A percentile compares a stretch with the other conserved stretches of the same genome.
phyloP scores from a whole-genome alignment of 1,284 basidiomycete genomes.

The Boletus smithii region DNA sequence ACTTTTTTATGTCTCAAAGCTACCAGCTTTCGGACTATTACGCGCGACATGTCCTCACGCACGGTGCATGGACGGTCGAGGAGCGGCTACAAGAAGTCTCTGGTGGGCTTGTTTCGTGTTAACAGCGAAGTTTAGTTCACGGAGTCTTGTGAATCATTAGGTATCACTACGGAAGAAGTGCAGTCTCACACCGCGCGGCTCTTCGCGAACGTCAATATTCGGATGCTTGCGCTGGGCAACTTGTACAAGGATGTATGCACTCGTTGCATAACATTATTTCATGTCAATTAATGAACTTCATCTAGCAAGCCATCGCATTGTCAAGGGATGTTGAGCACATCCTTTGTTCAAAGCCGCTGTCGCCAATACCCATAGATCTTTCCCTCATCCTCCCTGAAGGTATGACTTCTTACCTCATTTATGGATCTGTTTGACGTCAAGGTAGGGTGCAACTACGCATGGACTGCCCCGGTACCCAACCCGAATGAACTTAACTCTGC shows the following conservation, averaged over 20 bases:
- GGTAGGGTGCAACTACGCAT: conserved; percentile 69
- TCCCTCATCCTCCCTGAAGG: conserved; percentile 69
- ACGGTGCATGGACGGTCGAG: conserved; percentile 74
- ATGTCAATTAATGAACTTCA: conserved; percentile 6
- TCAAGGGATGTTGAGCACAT: conserved; percentile 72
- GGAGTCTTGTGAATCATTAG: conserved; percentile 1
- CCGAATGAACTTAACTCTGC: conserved; percentile 85
- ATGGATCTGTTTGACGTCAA: conserved; percentile 10
- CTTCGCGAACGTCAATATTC: conserved; percentile 67
- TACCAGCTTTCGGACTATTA: conserved; percentile 83
- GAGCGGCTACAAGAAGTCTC: conserved; percentile 81
- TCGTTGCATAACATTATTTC: conserved; percentile 5
- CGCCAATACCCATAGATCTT: conserved; percentile 39
- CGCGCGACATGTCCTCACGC: conserved; percentile 65
- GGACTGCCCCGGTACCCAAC: conserved; percentile 75
- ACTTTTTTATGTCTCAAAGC: conserved; percentile 85
- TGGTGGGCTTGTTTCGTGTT: conserved; percentile 46
- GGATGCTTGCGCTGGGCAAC: conserved; percentile 85
- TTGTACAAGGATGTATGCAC: conserved; percentile 68
- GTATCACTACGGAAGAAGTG: conserved; percentile 56
- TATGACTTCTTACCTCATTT: conserved; percentile 29
- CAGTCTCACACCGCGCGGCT: conserved; percentile 63
- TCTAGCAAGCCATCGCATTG: conserved; percentile 72
- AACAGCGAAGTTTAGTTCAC: not conserved
- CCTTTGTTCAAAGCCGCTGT: conserved; percentile 56